Base-by-base conservation (phyloP, 2,329 filamentous ascomycete species). In the Penicillium frequentans region DNA sequence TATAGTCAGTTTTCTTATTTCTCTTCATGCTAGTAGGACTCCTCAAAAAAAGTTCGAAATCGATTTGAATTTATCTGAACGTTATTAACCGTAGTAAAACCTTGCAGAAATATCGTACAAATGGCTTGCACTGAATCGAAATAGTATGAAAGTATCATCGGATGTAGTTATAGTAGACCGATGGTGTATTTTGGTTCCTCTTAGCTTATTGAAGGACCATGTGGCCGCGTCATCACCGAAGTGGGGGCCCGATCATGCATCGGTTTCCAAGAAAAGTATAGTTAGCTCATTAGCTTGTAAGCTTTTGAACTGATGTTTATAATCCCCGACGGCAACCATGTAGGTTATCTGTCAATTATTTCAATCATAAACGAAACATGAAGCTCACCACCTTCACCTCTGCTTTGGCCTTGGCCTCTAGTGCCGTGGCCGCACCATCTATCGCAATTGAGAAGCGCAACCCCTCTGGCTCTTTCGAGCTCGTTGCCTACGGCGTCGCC, bases 401-500 rank as follows among this genome's bases (percentile, higher is more conserved):
- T 11, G 29, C 49, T 23, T 23, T 63, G 33, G 51, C 54, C 24
- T 43, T 62, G 3, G 51, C 56, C n/a, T 56, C 54, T 14, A 29
- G 39, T n/a, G 51, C 51, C 13, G 23, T 57, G 3, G 23, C 57
- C 13, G 44, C 45, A n/a, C 52, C 56, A 10, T 49, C 54, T 11
- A 10, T 53, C 3, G 46, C 44, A 11, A n/a, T 63, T 10, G 48
- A 56, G 31, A 63, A 58, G 47, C 63, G 62, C 26, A 59, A 58
- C 44, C 57, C 60, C 14, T 49, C 45, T 4, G 60, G 57, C 27
- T 55, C 59, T 4, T 65, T 65, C 42, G 53, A 49, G 3, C 49
- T 65, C 21, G 26, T 64, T 23, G 63, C 62, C 10, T 65, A 64
- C 24, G 56, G 56, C 10, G 35, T 61, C 5, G 51, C 37, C 1